Conservation (phyloP, 129 eudicot species). For the Arctium minus region DNA sequence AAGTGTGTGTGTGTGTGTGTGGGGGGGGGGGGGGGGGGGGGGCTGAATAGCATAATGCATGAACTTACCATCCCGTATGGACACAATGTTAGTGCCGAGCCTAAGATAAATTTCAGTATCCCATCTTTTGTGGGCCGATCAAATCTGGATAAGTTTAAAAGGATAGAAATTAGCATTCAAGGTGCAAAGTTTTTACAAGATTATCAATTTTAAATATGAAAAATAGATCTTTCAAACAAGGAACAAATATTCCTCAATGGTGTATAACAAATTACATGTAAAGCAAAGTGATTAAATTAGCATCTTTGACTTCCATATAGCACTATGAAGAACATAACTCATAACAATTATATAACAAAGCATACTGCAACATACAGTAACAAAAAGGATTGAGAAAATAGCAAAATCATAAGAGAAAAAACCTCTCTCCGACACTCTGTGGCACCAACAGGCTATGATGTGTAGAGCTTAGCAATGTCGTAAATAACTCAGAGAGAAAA, state of each 20-base stretch:
- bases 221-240: not conserved
- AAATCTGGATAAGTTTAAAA: constrained; percentile 45
- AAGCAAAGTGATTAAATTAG: not conserved
- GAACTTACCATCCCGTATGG: constrained; percentile 68
- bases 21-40: not conserved
- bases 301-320: not conserved
- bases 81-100: constrained; percentile 49
- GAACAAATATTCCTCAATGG: not conserved
- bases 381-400: not conserved
- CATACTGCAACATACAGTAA: not conserved
- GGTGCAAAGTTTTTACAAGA: not conserved
- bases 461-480: constrained; percentile 57
- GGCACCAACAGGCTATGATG: constrained; percentile 62
- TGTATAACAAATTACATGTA: not conserved
- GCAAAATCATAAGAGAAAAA: constrained; percentile 1
- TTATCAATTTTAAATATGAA: not conserved
- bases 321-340: not conserved
- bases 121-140: constrained; percentile 48
- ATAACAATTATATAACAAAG: not conserved
- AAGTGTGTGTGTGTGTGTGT: not conserved
- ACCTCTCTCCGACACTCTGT: constrained; percentile 63
- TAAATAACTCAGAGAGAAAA: constrained; percentile 56
- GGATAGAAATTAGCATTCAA: not conserved
- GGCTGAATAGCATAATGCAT: not conserved
- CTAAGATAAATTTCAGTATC: constrained; percentile 49